Evolutionary conservation across 257 asterid species (phyloP).

Genomic region (Gynochthodes officinalis): DNA sequence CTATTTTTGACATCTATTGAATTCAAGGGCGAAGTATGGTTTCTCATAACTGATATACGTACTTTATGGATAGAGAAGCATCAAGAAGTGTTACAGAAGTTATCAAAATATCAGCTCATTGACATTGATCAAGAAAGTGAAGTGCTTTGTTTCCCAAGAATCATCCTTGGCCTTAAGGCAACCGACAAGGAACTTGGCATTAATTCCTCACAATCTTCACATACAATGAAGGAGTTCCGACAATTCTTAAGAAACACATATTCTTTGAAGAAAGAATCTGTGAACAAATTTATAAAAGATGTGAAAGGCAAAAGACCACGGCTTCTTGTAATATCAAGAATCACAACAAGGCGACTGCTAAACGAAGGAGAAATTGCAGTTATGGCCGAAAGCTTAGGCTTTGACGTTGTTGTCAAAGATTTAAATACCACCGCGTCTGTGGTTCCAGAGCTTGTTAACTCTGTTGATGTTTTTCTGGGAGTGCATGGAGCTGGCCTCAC

Average conservation of each 20-base stretch:
- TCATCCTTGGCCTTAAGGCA: constrained; percentile 50
- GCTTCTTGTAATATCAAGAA: constrained; percentile 47
- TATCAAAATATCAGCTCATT: constrained; percentile 36
- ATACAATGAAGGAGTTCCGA: constrained; percentile 36
- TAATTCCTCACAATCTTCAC: constrained; percentile 23
- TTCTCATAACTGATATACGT: constrained; percentile 32
- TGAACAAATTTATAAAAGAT: not conserved
- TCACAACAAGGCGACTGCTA: constrained; percentile 21
- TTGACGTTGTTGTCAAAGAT: constrained; percentile 29
- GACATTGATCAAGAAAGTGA: constrained; percentile 35
- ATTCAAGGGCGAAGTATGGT: constrained; percentile 33
- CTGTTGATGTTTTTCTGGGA: constrained; percentile 59
- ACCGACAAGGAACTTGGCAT: constrained; percentile 35
- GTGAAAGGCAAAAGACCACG: constrained; percentile 19
- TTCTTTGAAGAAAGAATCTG: constrained; percentile 20
- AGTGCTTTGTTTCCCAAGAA: constrained; percentile 41
- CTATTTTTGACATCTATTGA: constrained; percentile 38
- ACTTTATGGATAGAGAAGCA: constrained; percentile 34
- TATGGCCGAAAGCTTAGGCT: constrained; percentile 40
- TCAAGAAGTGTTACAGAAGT: constrained; percentile 19
- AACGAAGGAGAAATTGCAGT: constrained; percentile 28
- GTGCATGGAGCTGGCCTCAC: constrained; percentile 80
- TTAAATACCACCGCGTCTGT: constrained; percentile 9
- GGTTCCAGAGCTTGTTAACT: constrained; percentile 32
- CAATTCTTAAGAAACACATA: constrained; percentile 34